phyloP scores from a whole-genome alignment of 2,329 filamentous ascomycete species.

The Aspergillus proliferans region DNA sequence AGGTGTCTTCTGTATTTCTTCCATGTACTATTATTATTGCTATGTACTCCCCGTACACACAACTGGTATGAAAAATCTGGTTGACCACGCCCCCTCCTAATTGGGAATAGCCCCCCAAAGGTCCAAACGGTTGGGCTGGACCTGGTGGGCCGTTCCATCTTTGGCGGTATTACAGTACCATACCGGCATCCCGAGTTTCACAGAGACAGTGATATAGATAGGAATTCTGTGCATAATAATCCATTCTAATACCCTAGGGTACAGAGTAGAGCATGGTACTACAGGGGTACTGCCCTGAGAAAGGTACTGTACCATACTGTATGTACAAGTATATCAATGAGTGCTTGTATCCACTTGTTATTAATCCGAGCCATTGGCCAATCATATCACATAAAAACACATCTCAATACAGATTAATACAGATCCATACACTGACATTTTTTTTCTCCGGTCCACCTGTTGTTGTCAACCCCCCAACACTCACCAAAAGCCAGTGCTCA shows the following conservation, averaged over 20 bases:
- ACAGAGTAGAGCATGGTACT: neutral
- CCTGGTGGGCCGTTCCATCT: constrained; percentile 2
- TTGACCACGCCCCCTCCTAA: constrained; percentile 27
- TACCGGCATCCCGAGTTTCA: neutral
- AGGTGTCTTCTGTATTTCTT: too few species aligned
- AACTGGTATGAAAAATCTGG: constrained; percentile 11
- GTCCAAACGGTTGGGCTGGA: constrained; percentile 32
- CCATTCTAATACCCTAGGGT: neutral
- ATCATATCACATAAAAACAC: too few species aligned
- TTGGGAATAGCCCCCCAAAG: constrained; percentile 33
- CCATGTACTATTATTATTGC: too few species aligned
- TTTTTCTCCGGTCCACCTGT: neutral
- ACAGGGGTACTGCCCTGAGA: too few species aligned
- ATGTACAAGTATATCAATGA: too few species aligned
- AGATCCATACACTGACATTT: neutral
- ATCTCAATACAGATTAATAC: too few species aligned
- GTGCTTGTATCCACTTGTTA: too few species aligned
- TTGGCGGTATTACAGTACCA: neutral
- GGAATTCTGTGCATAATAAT: neutral
- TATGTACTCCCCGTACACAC: too few species aligned
- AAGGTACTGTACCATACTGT: too few species aligned
- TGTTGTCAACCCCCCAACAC: constrained; percentile 6
- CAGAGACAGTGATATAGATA: too few species aligned
- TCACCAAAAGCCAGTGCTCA: neutral
- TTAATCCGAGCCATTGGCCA: too few species aligned